Evolutionary conservation across 805 yeast species (phyloP).

Genomic region (Hermanozyma aechmeae): DNA sequence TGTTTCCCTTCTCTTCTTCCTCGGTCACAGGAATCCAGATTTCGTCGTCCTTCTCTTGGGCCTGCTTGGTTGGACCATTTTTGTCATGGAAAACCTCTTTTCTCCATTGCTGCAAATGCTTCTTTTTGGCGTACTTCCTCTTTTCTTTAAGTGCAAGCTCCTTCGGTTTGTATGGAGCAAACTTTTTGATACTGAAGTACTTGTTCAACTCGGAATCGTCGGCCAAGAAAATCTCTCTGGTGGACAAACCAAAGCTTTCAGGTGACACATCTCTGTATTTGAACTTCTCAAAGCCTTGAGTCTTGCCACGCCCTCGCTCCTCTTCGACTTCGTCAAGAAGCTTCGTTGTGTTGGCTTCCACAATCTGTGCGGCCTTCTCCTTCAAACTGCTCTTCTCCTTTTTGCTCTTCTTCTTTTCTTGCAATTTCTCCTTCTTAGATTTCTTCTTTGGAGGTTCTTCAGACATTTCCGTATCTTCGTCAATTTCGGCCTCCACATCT

Average conservation of each 20-base stretch:
- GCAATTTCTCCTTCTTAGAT: slow-evolving; percentile 45
- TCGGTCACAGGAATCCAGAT: slow-evolving; percentile 32
- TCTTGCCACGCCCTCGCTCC: slow-evolving; percentile 48
- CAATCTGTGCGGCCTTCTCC: slow-evolving; percentile 65
- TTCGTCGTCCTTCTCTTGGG: slow-evolving; percentile 23
- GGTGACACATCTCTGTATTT: slow-evolving; percentile 93
- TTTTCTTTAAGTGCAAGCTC: slow-evolving; percentile 69
- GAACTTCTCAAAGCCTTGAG: slow-evolving; percentile 44
- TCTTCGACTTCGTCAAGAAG: slow-evolving; percentile 61
- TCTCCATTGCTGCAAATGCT: slow-evolving; percentile 84
- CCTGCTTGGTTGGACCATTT: slow-evolving; percentile 34
- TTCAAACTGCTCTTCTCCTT: slow-evolving; percentile 53
- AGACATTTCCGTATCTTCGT: slow-evolving; percentile 11
- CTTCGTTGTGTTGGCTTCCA: slow-evolving; percentile 62
- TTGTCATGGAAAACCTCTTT: slow-evolving; percentile 64
- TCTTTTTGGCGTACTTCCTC: slow-evolving; percentile 75
- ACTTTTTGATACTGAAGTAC: slow-evolving; percentile 79
- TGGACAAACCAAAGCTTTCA: slow-evolving; percentile 76
- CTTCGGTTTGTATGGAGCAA: slow-evolving; percentile 83
- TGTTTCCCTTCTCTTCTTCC: slow-evolving; percentile 5
- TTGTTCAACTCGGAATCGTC: slow-evolving; percentile 80
- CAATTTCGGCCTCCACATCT: slow-evolving; percentile 8
- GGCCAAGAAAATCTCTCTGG: slow-evolving; percentile 83
- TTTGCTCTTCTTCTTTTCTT: slow-evolving; percentile 48
- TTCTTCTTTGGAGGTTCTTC: slow-evolving; percentile 24